Evolutionary conservation across 176 grass and related monocot species (phyloP).

Genomic region (Triticum urartu): DNA sequence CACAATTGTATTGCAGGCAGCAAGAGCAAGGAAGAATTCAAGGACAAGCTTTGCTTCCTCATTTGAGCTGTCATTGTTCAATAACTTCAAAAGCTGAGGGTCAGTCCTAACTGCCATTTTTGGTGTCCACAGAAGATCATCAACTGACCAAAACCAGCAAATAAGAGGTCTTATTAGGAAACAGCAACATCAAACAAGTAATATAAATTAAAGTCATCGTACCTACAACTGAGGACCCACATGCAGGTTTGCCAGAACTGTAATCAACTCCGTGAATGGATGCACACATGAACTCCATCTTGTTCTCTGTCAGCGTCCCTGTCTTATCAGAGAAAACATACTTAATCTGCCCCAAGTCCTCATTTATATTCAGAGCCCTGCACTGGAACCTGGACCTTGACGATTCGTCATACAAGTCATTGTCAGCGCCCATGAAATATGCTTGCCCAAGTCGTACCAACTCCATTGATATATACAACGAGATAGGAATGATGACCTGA

Average conservation of each 20-base stretch:
- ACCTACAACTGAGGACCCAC: slow-evolving; percentile 69
- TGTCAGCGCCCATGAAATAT: slow-evolving; percentile 68
- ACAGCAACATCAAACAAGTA: slow-evolving; percentile 16
- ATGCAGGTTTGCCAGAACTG: slow-evolving; percentile 39
- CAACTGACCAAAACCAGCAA: slow-evolving; percentile 54
- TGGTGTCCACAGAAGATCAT: slow-evolving; percentile 69
- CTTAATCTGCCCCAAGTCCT: slow-evolving; percentile 89
- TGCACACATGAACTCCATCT: slow-evolving; percentile 79
- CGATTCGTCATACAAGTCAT: slow-evolving; percentile 60
- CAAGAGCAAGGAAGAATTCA: slow-evolving; percentile 77
- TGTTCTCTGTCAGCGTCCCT: slow-evolving; percentile 88
- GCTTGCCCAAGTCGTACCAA: slow-evolving; percentile 72
- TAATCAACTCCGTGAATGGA: slow-evolving; percentile 69
- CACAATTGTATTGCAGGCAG: slow-evolving; percentile 80
- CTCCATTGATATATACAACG: slow-evolving; percentile 97
- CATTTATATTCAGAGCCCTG: slow-evolving; percentile 91
- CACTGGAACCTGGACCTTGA: slow-evolving; percentile 69
- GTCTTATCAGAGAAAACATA: slow-evolving; percentile 94
- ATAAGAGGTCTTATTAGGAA: slow-evolving; percentile 15
- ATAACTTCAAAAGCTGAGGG: slow-evolving; percentile 50
- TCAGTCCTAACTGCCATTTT: slow-evolving; percentile 69
- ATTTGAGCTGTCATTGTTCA: slow-evolving; percentile 40
- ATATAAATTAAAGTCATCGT: slow-evolving; percentile 17
- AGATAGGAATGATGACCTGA: slow-evolving; percentile 94
- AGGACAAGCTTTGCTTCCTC: slow-evolving; percentile 46